Evolutionary conservation across 129 eudicot genomes (phyloP).

Genomic region (Silybum marianum): DNA sequence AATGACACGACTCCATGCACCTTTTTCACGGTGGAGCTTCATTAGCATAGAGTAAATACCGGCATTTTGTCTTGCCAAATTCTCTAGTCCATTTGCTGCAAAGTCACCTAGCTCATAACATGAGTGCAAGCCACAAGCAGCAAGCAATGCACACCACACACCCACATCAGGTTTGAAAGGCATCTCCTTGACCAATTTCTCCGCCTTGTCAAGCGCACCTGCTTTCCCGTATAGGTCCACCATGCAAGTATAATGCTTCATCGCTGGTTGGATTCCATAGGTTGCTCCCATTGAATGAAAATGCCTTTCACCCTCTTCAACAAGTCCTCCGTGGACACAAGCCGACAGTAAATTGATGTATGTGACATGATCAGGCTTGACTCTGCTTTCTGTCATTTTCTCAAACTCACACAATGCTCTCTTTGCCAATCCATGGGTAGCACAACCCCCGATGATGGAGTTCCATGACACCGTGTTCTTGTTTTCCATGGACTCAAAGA

Average conservation of each 20-base stretch:
- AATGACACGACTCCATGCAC: conserved; percentile 45
- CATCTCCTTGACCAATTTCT: conserved; percentile 55
- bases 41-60: conserved; percentile 48
- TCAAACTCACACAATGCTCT: conserved; percentile 63
- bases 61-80: conserved; percentile 58
- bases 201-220: conserved; percentile 77
- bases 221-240: conserved; percentile 86
- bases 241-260: conserved; percentile 88
- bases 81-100: conserved; percentile 50
- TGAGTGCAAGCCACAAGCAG: conserved; percentile 70
- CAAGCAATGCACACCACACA: conserved; percentile 87
- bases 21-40: conserved; percentile 69
- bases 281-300: conserved; percentile 49
- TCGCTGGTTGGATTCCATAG: conserved; percentile 53
- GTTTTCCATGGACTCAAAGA: conserved; percentile 53
- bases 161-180: conserved; percentile 83
- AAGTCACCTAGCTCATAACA: conserved; percentile 42
- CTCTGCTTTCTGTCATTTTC: conserved; percentile 54
- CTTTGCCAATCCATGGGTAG: conserved; percentile 62
- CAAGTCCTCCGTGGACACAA: conserved; percentile 78
- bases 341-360: conserved; percentile 71
- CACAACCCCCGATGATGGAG: conserved; percentile 74
- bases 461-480: conserved; percentile 80
- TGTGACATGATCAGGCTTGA: conserved; percentile 62
- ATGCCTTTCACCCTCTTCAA: conserved; percentile 67